A percentile compares a stretch with the other conserved stretches of the same genome.
Conservation (phyloP, 2,329 filamentous ascomycete species). For the Colletotrichum caudatum region DNA sequence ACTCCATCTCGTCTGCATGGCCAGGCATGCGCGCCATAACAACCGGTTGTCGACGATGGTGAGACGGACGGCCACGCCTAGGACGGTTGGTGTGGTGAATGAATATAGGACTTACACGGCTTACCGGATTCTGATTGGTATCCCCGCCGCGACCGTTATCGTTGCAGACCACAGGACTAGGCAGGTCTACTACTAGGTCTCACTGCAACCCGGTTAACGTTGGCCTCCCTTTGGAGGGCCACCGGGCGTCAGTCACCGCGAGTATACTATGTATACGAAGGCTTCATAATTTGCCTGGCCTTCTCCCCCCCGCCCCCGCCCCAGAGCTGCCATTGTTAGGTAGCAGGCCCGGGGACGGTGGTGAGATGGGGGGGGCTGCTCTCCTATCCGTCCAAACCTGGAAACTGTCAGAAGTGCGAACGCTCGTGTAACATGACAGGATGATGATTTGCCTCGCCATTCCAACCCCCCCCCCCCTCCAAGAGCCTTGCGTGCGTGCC, state of each 20-base stretch:
- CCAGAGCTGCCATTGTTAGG: background rate
- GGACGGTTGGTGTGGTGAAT: background rate
- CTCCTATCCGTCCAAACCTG: background rate
- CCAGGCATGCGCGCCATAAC: background rate
- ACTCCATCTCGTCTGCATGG: background rate
- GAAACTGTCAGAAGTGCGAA: constrained; percentile 9
- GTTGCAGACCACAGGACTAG: background rate
- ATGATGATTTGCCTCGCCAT: background rate
- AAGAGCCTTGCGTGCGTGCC: background rate
- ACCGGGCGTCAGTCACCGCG: background rate
- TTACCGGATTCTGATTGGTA: background rate
- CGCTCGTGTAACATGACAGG: constrained; percentile 19
- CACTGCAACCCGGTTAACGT: background rate
- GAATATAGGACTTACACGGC: background rate
- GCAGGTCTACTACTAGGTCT: background rate
- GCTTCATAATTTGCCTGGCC: background rate
- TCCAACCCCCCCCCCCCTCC: too few relatives aligned
- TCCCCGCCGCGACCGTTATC: background rate
- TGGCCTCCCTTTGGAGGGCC: background rate
- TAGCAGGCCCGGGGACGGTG: background rate
- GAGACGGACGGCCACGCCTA: background rate
- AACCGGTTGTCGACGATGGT: background rate
- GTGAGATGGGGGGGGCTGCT: background rate
- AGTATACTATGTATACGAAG: background rate
- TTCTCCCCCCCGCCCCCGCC: too few relatives aligned